Evolutionary conservation across 2,329 filamentous ascomycete species (phyloP).

Genomic region (Clarireedia homoeocarpa): DNA sequence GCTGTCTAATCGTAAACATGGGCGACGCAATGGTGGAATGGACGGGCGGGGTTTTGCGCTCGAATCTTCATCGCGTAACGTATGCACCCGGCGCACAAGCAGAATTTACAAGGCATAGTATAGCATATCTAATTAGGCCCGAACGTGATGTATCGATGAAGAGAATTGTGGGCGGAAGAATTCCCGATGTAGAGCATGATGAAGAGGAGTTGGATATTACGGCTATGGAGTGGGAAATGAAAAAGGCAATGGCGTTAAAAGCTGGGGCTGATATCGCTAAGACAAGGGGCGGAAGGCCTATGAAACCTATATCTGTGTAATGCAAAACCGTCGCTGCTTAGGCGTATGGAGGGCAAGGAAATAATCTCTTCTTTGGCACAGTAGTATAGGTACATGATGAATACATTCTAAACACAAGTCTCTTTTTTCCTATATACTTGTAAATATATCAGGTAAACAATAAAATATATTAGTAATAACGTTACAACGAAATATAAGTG

Average conservation of each 20-base stretch:
- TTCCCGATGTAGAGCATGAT: background rate
- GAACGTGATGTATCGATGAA: slow-evolving; percentile 31
- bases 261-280: background rate
- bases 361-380: no score
- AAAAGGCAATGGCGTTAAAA: slow-evolving; percentile 4
- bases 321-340: no score
- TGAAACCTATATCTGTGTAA: background rate
- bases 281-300: background rate
- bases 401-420: no score
- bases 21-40: slow-evolving; percentile 30
- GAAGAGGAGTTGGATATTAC: slow-evolving; percentile 6
- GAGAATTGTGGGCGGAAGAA: slow-evolving; percentile 4
- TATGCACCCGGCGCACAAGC: slow-evolving; percentile 20
- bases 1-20: slow-evolving; percentile 29
- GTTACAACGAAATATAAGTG: no score
- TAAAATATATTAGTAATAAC: no score
- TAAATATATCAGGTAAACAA: no score
- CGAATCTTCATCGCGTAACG: slow-evolving; percentile 25
- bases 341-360: no score
- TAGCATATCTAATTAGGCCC: slow-evolving; percentile 45
- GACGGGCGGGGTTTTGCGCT: slow-evolving; percentile 22
- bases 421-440: no score
- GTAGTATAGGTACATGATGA: no score
- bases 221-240: slow-evolving; percentile 9
- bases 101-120: slow-evolving; percentile 34